Evolutionary conservation across 2,329 filamentous ascomycete species (phyloP).

Genomic region (Didymella keratinophila): DNA sequence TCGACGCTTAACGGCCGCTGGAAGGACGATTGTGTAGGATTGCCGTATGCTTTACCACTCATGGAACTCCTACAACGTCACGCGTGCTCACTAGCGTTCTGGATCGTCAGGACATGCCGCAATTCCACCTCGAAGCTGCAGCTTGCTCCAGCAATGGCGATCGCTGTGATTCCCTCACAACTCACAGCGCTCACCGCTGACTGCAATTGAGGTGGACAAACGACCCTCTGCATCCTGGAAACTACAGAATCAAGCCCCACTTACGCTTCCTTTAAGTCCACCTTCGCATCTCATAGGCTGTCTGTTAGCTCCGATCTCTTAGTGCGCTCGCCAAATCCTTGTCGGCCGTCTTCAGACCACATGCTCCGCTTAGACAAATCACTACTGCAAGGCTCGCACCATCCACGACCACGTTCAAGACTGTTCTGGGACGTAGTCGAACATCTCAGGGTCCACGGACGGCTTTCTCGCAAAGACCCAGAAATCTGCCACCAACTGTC

Average conservation of each 20-base stretch:
- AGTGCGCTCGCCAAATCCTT: constrained; percentile 25
- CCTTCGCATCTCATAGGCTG: constrained; percentile 27
- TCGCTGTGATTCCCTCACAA: constrained; percentile 17
- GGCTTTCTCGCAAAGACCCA: background rate
- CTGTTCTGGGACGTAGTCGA: constrained; percentile 19
- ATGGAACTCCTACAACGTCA: constrained; percentile 42
- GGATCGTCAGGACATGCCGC: constrained; percentile 38
- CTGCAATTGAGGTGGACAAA: constrained; percentile 1
- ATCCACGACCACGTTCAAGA: constrained; percentile 12
- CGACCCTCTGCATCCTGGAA: constrained; percentile 1
- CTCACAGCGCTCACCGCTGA: constrained; percentile 5
- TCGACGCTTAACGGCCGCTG: constrained; percentile 23
- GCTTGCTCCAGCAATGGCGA: constrained; percentile 13
- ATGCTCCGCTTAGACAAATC: constrained; percentile 34
- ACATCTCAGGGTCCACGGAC: constrained; percentile 3
- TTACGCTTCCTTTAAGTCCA: constrained; percentile 16
- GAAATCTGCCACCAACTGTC: constrained; percentile 9
- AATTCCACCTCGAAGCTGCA: constrained; percentile 22
- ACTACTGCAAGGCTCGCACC: constrained; percentile 37
- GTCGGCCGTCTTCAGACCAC: constrained; percentile 27
- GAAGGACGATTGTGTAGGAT: constrained; percentile 32
- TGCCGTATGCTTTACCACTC: constrained; percentile 36
- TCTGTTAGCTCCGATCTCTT: constrained; percentile 22
- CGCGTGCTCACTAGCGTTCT: constrained; percentile 30
- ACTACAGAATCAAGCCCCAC: constrained; percentile 19